phyloP scores from a whole-genome alignment of 139 green algal genomes.

The Chlorella sp. region DNA sequence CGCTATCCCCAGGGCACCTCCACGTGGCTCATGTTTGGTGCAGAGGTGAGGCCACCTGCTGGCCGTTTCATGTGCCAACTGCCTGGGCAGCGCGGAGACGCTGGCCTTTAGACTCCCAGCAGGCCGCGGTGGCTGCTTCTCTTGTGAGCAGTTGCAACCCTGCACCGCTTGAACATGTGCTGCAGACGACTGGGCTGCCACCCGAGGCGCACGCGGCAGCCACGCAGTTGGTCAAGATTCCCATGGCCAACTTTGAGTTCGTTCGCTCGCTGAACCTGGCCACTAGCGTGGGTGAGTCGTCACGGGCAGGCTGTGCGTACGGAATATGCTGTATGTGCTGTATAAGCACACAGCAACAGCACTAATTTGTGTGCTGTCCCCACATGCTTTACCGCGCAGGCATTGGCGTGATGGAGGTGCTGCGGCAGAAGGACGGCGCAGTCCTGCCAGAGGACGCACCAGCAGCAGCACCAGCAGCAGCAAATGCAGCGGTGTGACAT shows the following conservation, averaged over 20 bases:
- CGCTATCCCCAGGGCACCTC: conserved; percentile 61
- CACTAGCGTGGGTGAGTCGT: conserved; percentile 57
- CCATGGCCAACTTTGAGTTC: conserved; percentile 78
- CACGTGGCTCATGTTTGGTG: conserved; percentile 73
- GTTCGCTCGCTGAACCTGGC: conserved; percentile 91
- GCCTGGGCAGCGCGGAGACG: too few species aligned
- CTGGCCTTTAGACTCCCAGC: too few species aligned
- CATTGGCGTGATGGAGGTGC: conserved; percentile 90
- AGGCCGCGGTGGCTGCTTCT: too few species aligned
- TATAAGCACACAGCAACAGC: too few species aligned
- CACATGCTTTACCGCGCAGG: too few species aligned
- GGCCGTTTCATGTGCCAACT: too few species aligned
- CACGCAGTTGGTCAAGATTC: conserved; percentile 78
- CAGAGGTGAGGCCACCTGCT: conserved; percentile 44
- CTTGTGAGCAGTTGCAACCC: too few species aligned
- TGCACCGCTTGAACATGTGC: too few species aligned
- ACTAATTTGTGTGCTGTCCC: too few species aligned
- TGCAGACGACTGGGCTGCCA: conserved; percentile 70
- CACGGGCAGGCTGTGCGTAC: too few species aligned
- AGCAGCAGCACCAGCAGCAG: neutral
- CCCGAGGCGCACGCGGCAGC: conserved; percentile 66
- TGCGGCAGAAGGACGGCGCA: conserved; percentile 82
- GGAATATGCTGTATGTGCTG: too few species aligned
- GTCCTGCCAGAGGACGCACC: conserved; percentile 37
- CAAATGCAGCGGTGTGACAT: neutral